These are phyloP conservation scores for Aspergillus melleus DNA, from an alignment of 2,329 filamentous ascomycete genomes.

Conservation along the genomic window DNA sequence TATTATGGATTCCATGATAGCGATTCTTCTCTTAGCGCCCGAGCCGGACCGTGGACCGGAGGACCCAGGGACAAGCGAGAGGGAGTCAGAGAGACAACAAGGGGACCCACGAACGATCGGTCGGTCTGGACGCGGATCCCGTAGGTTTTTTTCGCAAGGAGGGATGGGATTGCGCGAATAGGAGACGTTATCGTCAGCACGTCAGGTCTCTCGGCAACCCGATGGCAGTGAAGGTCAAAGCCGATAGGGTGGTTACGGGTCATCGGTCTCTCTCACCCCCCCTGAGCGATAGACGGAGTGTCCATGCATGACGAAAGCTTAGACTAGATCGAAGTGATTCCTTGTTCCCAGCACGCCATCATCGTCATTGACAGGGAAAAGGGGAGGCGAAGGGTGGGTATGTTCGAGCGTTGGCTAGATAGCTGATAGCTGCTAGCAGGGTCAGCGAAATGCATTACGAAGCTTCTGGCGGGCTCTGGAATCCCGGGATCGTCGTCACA, in stretches of 20 bases:
- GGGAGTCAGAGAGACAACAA: conserved; percentile 1
- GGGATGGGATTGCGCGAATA: conserved; percentile 4
- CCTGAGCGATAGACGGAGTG: neutral
- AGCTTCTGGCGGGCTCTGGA: conserved; percentile 6
- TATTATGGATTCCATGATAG: conserved; percentile 4
- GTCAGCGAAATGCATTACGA: conserved; percentile 11
- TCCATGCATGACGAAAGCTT: conserved; percentile 6
- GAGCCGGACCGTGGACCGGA: conserved; percentile 14
- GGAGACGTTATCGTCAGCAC: neutral
- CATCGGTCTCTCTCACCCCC: neutral
- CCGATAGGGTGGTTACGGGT: neutral
- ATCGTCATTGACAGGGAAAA: conserved; percentile 3
- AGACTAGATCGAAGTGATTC: neutral
- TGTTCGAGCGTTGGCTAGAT: neutral
- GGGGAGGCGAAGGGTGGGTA: conserved; percentile 5
- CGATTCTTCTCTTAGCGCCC: conserved; percentile 17
- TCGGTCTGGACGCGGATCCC: conserved; percentile 8
- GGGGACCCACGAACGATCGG: conserved; percentile 11
- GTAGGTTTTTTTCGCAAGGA: neutral
- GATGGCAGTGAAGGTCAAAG: conserved; percentile 1
- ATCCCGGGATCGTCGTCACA: conserved; percentile 7
- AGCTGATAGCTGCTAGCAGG: neutral
- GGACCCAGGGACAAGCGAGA: conserved; percentile 1
- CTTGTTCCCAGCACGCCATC: conserved; percentile 5
- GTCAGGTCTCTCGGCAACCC: conserved; percentile 8